These are phyloP conservation scores for Hypseocharis bilobata DNA, from an alignment of 441 rosid genomes.

Conservation along the genomic window DNA sequence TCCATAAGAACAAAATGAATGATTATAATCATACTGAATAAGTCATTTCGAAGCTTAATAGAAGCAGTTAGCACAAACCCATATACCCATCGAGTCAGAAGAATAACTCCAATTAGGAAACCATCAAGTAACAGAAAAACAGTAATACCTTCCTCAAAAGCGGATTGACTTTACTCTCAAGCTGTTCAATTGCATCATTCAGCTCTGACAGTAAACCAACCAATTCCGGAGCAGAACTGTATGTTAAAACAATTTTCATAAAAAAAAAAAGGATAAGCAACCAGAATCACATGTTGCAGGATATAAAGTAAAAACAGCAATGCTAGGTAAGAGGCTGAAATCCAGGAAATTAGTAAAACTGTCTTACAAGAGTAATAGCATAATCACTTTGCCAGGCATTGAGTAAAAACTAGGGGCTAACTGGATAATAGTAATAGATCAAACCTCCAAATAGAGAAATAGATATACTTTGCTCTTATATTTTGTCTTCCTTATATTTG, in stretches of 20 bases:
- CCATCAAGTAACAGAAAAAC: conserved; percentile 10
- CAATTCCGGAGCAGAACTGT: conserved; percentile 80
- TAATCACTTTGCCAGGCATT: background rate
- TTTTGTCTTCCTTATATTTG: background rate
- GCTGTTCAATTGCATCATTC: conserved; percentile 52
- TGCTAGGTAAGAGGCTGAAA: background rate
- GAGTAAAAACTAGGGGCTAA: background rate
- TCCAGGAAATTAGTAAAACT: background rate
- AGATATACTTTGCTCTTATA: background rate
- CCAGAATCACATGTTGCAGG: background rate
- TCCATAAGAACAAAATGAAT: too few relatives aligned
- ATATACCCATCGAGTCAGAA: background rate
- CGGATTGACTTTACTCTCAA: conserved; percentile 61
- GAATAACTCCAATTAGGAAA: conserved; percentile 2
- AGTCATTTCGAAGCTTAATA: background rate
- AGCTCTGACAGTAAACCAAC: conserved; percentile 73
- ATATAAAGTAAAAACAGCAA: background rate
- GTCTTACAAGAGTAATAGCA: background rate
- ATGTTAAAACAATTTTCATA: background rate
- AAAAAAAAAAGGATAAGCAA: background rate
- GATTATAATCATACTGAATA: too few relatives aligned
- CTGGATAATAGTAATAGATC: background rate
- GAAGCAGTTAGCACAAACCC: background rate
- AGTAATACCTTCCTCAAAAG: conserved; percentile 48
- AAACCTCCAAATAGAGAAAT: conserved; percentile 7